Conservation (phyloP, 1,284 basidiomycete genomes). For the Trichosporon ovoides region DNA sequence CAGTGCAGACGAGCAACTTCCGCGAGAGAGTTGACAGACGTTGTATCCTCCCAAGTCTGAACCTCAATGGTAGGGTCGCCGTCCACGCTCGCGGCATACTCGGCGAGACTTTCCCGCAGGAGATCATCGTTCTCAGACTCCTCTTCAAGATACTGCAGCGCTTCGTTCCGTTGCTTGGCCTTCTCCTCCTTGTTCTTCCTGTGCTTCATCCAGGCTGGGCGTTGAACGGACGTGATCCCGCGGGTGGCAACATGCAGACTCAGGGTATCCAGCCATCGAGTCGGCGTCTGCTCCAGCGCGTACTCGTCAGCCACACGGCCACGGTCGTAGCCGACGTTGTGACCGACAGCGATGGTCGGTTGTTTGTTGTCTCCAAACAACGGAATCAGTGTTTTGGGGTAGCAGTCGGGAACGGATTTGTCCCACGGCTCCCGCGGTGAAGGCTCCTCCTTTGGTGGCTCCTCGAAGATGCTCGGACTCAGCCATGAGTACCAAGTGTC, state of each 20-base stretch:
- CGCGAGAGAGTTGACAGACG: slow-evolving; percentile 83
- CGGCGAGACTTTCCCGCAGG: slow-evolving; percentile 24
- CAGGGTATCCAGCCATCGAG: slow-evolving; percentile 91
- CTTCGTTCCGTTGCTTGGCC: slow-evolving; percentile 33
- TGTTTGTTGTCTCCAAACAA: slow-evolving; percentile 26
- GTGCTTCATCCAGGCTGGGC: slow-evolving; percentile 85
- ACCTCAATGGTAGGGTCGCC: slow-evolving; percentile 31
- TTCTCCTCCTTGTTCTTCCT: slow-evolving; percentile 52
- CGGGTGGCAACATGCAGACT: slow-evolving; percentile 88
- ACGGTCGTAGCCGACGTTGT: slow-evolving; percentile 94
- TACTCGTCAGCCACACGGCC: slow-evolving; percentile 83
- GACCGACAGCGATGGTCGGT: slow-evolving; percentile 75
- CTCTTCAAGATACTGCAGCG: slow-evolving; percentile 46
- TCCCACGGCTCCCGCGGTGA: slow-evolving; percentile 26
- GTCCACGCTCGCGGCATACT: slow-evolving; percentile 38
- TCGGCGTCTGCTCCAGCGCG: slow-evolving; percentile 61
- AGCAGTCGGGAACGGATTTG: slow-evolving; percentile 18
- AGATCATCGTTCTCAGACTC: slow-evolving; percentile 54
- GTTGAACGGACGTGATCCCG: slow-evolving; percentile 91
- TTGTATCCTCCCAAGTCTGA: slow-evolving; percentile 77
- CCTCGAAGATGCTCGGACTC: slow-evolving; percentile 79
- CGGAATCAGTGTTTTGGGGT: slow-evolving; percentile 41
- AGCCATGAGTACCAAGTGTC: slow-evolving; percentile 95
- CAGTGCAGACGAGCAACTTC: slow-evolving; percentile 92
- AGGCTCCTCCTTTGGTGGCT: slow-evolving; percentile 24